Percentiles rank a stretch among this genome's conserved stretches.
Conservation (phyloP, 2,329 filamentous ascomycete genomes). For the Alternaria sp. region DNA sequence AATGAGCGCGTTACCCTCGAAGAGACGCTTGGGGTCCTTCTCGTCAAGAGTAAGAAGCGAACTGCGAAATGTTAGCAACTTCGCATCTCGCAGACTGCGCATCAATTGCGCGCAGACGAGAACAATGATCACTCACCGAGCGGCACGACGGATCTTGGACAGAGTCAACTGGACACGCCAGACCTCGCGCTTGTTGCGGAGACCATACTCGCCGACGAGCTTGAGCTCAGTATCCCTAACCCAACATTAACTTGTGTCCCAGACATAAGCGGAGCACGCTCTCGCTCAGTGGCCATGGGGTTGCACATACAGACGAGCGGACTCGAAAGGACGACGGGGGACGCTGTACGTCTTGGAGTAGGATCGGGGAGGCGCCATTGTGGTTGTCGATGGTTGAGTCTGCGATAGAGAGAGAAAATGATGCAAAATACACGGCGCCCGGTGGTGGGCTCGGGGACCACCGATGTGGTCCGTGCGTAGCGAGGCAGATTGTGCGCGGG, state of each 20-base stretch:
- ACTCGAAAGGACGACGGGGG: conserved; percentile 97
- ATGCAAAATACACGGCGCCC: no score
- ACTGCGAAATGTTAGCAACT: conserved; percentile 61
- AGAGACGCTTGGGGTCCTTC: conserved; percentile 99
- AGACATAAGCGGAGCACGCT: conserved; percentile 99
- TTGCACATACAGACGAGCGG: conserved; percentile 96
- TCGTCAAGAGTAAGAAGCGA: conserved; percentile 99
- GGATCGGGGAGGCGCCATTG: conserved; percentile 62
- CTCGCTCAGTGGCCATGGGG: conserved; percentile 90
- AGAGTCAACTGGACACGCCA: conserved; percentile 99
- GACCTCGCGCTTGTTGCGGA: conserved; percentile 99
- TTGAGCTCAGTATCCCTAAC: conserved; percentile 98
- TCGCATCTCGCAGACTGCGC: conserved; percentile 15
- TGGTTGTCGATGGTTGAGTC: conserved; percentile 46
- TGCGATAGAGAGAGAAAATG: conserved; percentile 11
- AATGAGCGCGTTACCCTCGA: conserved; percentile 99
- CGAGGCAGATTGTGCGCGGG: no score
- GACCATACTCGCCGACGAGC: conserved; percentile 99
- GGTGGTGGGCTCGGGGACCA: no score
- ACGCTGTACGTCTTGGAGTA: conserved; percentile 99
- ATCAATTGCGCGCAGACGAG: conserved; percentile 2
- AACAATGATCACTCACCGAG: conserved; percentile 72
- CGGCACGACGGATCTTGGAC: conserved; percentile 99
- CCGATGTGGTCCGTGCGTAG: no score
- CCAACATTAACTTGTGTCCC: conserved; percentile 70